Evolutionary conservation across 164 flowering plant genomes (phyloP).

Genomic region (Sextonia rubra): DNA sequence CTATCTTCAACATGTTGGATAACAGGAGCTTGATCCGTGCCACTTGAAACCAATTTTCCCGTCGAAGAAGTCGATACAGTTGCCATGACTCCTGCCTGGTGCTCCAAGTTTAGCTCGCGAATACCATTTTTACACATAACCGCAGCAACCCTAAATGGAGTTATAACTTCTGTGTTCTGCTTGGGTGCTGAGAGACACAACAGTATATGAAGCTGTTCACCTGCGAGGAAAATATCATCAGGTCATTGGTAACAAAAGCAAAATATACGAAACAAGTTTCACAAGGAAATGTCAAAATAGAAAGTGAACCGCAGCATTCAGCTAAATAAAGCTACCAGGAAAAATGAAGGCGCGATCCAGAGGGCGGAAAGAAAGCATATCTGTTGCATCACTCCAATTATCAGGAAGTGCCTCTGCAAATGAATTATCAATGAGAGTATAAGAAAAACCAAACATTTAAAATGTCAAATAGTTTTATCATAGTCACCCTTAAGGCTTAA

Average conservation of each 20-base stretch:
- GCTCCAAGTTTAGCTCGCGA: constrained; percentile 28
- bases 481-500: no score
- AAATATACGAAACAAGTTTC: neutral
- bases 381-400: constrained; percentile 62
- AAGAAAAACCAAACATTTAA: no score
- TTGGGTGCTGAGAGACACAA: constrained; percentile 83
- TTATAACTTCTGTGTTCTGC: constrained; percentile 71
- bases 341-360: constrained; percentile 88
- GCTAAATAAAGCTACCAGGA: constrained; percentile 55
- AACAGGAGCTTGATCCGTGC: constrained; percentile 18
- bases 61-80: constrained; percentile 15
- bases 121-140: constrained; percentile 69
- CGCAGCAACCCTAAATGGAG: constrained; percentile 96
- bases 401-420: constrained; percentile 72
- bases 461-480: no score
- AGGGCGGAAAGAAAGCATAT: constrained; percentile 54
- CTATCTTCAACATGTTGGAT: constrained; percentile 28
- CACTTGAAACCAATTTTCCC: constrained; percentile 18
- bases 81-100: constrained; percentile 35
- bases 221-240: constrained; percentile 31
- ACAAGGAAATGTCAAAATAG: neutral
- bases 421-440: constrained; percentile 1
- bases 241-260: neutral
- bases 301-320: constrained; percentile 12
- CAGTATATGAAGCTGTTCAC: constrained; percentile 85